A percentile compares a stretch with the other conserved stretches of the same genome.
Evolutionary conservation across 495 filamentous ascomycete genomes (phyloP).

Genomic region (Annulohypoxylon bovei): DNA sequence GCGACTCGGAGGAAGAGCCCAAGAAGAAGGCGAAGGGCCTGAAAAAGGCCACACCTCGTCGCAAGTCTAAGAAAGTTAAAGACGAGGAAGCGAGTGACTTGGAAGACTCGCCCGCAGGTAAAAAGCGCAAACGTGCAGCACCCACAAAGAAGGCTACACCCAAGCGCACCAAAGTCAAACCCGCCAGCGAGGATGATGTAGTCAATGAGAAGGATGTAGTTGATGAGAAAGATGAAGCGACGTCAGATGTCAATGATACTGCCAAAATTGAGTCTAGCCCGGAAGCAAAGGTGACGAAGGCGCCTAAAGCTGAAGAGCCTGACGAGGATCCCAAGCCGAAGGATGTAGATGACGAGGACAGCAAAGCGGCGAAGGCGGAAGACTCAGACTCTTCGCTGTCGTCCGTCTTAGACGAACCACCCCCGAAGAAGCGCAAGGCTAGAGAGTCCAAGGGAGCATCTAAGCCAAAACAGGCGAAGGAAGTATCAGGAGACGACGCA

Average conservation of each 20-base stretch:
- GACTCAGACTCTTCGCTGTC: slow-evolving; percentile 85
- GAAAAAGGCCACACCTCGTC: slow-evolving; percentile 38
- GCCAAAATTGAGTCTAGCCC: slow-evolving; percentile 27
- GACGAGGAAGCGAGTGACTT: slow-evolving; percentile 33
- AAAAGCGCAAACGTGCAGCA: slow-evolving; percentile 40
- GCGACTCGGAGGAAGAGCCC: slow-evolving; percentile 46
- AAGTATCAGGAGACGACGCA: slow-evolving; percentile 71
- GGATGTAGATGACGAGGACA: slow-evolving; percentile 31
- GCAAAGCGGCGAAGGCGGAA: slow-evolving; percentile 49
- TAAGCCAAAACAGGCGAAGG: slow-evolving; percentile 47
- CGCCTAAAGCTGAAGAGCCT: slow-evolving; percentile 35
- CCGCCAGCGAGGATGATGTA: slow-evolving; percentile 51
- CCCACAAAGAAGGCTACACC: slow-evolving; percentile 44
- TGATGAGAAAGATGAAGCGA: slow-evolving; percentile 42
- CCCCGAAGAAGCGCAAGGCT: slow-evolving; percentile 50
- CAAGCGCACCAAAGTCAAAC: slow-evolving; percentile 36
- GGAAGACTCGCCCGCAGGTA: slow-evolving; percentile 32
- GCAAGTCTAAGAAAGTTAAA: slow-evolving; percentile 37
- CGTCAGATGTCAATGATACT: slow-evolving; percentile 22
- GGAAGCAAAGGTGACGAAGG: slow-evolving; percentile 40
- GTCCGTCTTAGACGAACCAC: slow-evolving; percentile 75
- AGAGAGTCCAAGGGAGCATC: slow-evolving; percentile 30
- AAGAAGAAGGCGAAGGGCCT: slow-evolving; percentile 45
- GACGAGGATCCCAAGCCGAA: slow-evolving; percentile 35
- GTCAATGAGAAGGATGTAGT: slow-evolving; percentile 38